Evolutionary conservation across 345 rosid species (phyloP).

Genomic region (Arabis hirsuta): DNA sequence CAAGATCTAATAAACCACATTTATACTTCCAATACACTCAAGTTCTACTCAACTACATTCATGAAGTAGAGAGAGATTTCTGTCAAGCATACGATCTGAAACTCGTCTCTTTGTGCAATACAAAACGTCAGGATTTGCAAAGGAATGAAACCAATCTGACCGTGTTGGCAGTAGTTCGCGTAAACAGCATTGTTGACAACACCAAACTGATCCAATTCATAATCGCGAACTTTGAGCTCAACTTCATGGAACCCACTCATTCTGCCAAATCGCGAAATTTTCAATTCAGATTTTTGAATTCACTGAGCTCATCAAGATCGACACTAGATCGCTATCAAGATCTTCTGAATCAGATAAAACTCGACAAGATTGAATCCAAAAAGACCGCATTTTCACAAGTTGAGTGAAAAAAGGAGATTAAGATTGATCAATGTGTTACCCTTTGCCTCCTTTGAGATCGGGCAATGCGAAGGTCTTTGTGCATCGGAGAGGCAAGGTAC

Average conservation of each 20-base stretch:
- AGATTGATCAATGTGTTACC: slow-evolving; percentile 46
- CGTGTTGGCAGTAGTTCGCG: slow-evolving; percentile 85
- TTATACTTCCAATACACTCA: too few relatives aligned
- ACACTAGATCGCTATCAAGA: neutral
- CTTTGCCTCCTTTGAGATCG: slow-evolving; percentile 63
- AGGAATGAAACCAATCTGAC: slow-evolving; percentile 38
- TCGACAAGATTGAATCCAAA: too few relatives aligned
- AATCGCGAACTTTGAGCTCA: slow-evolving; percentile 80
- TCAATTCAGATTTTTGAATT: neutral
- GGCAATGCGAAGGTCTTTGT: slow-evolving; percentile 45
- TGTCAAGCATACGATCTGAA: neutral
- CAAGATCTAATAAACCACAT: too few relatives aligned
- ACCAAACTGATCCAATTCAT: slow-evolving; percentile 89
- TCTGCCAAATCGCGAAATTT: slow-evolving; percentile 38
- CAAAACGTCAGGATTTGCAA: too few relatives aligned
- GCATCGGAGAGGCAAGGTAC: slow-evolving; percentile 34
- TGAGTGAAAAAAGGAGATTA: neutral
- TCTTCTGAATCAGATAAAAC: neutral
- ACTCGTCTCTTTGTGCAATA: neutral
- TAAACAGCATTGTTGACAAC: slow-evolving; percentile 91
- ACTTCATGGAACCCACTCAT: slow-evolving; percentile 63
- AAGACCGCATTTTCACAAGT: neutral
- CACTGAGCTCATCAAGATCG: neutral
- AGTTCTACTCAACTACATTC: too few relatives aligned
- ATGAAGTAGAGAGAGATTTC: too few relatives aligned